A percentile compares a stretch with the other conserved stretches of the same genome.
phyloP scores from a whole-genome alignment of 2,329 filamentous ascomycete genomes.

The Venturia carpophila region DNA sequence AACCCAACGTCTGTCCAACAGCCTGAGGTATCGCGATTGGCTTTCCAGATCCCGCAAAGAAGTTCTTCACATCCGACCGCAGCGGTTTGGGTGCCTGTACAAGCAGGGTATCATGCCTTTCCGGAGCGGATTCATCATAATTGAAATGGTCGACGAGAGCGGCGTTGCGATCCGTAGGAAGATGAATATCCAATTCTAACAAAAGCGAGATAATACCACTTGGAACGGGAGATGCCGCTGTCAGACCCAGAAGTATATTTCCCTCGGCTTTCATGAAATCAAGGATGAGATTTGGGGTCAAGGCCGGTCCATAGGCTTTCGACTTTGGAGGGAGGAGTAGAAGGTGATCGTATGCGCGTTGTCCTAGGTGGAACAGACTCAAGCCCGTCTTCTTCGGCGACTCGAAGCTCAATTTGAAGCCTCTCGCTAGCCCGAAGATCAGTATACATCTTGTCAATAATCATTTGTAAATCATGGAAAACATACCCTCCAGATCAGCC shows the following conservation, averaged over 20 bases:
- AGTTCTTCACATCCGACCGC: constrained; percentile 64
- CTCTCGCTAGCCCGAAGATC: constrained; percentile 53
- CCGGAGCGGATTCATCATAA: constrained; percentile 72
- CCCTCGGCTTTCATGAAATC: constrained; percentile 87
- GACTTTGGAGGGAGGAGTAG: constrained; percentile 80
- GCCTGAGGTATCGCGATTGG: constrained; percentile 75
- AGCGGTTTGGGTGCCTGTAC: constrained; percentile 59
- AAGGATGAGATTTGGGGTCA: constrained; percentile 79
- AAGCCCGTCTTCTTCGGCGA: constrained; percentile 74
- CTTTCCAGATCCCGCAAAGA: constrained; percentile 52
- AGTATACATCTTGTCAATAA: neutral
- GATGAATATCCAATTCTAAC: constrained; percentile 76
- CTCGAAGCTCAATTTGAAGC: constrained; percentile 72
- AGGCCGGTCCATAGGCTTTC: constrained; percentile 83
- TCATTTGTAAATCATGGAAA: constrained; percentile 2
- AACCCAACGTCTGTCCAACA: constrained; percentile 74
- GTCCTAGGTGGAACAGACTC: constrained; percentile 75
- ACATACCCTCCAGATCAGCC: constrained; percentile 60
- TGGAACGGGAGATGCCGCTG: constrained; percentile 61
- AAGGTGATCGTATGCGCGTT: constrained; percentile 84
- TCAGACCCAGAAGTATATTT: constrained; percentile 82
- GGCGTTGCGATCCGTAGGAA: constrained; percentile 78
- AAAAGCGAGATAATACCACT: constrained; percentile 70
- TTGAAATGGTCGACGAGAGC: constrained; percentile 93
- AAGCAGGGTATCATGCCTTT: constrained; percentile 83